A percentile compares a stretch with the other conserved stretches of the same genome.
phyloP scores from a whole-genome alignment of 2,329 filamentous ascomycete genomes.

The Aureobasidium zeae region DNA sequence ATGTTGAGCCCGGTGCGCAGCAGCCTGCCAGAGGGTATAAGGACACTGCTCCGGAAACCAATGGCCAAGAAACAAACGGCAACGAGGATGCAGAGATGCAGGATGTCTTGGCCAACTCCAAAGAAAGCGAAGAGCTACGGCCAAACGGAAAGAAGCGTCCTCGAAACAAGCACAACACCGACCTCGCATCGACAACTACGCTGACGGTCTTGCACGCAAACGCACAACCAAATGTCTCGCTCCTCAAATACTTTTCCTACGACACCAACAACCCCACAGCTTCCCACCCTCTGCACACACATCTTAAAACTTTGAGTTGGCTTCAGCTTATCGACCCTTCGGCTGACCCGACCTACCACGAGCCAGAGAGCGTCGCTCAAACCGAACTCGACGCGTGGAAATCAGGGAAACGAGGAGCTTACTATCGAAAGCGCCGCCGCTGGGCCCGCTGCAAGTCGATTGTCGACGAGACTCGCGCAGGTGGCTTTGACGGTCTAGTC shows the following conservation, averaged over 20 bases:
- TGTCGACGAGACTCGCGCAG: slow-evolving; percentile 63
- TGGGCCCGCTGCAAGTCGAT: slow-evolving; percentile 65
- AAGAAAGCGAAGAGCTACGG: not conserved
- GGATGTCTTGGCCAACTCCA: slow-evolving; percentile 4
- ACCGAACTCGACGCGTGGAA: slow-evolving; percentile 63
- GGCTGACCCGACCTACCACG: slow-evolving; percentile 64
- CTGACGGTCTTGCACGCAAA: slow-evolving; percentile 74
- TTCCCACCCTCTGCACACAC: slow-evolving; percentile 69
- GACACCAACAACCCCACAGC: slow-evolving; percentile 56
- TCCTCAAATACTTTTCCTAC: slow-evolving; percentile 84
- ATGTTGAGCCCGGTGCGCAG: slow-evolving; percentile 17
- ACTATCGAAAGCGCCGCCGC: slow-evolving; percentile 79
- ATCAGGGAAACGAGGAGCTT: slow-evolving; percentile 69
- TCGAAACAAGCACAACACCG: slow-evolving; percentile 10
- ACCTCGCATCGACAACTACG: slow-evolving; percentile 50
- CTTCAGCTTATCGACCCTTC: slow-evolving; percentile 75
- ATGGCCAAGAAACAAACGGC: not conserved
- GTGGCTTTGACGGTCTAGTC: slow-evolving; percentile 74
- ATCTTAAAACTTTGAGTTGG: slow-evolving; percentile 82
- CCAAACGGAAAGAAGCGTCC: not conserved
- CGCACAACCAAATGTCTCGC: slow-evolving; percentile 75
- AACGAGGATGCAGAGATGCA: slow-evolving; percentile 8
- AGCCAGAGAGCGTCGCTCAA: slow-evolving; percentile 51
- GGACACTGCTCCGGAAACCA: too few relatives aligned
- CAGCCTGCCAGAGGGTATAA: too few relatives aligned